Conservation (phyloP, 805 yeast genomes). For the Myxozyma vanderwaltii region DNA sequence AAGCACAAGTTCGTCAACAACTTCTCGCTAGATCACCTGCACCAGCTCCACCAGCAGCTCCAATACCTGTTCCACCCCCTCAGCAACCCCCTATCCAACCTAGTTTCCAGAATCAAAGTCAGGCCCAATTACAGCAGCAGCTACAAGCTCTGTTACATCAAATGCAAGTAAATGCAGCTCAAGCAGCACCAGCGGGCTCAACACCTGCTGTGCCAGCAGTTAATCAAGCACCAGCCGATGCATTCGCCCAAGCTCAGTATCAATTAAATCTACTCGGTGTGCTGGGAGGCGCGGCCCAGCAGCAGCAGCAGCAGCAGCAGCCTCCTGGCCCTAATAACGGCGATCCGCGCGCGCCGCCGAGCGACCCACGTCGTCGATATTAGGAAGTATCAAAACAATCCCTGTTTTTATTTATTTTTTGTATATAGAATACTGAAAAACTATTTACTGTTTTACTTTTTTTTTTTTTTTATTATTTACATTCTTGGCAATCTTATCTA, state of each 20-base stretch:
- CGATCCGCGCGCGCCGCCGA: not conserved
- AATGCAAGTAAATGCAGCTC: constrained; percentile 18
- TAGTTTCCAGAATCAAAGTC: constrained; percentile 16
- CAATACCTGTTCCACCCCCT: not conserved
- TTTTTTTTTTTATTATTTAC: no score
- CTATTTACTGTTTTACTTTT: no score
- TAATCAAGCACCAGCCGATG: constrained; percentile 1
- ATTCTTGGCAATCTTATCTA: no score
- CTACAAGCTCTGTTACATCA: constrained; percentile 22
- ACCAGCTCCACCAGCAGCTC: not conserved
- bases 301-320: constrained; percentile 16
- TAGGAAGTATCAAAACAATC: not conserved
- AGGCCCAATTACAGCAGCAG: constrained; percentile 28
- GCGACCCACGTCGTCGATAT: not conserved
- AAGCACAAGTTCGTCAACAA: constrained; percentile 14
- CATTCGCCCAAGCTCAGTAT: constrained; percentile 28
- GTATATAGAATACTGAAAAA: no score
- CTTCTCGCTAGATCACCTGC: not conserved
- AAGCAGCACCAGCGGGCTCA: not conserved
- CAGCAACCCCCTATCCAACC: not conserved
- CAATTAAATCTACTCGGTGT: constrained; percentile 26
- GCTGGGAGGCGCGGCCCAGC: constrained; percentile 7
- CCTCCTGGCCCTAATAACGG: constrained; percentile 3
- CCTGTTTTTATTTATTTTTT: not conserved
- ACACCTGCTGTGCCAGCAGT: not conserved